Base-by-base conservation (phyloP, 2,329 filamentous ascomycete species). In the Decorospora gaudefroyi region DNA sequence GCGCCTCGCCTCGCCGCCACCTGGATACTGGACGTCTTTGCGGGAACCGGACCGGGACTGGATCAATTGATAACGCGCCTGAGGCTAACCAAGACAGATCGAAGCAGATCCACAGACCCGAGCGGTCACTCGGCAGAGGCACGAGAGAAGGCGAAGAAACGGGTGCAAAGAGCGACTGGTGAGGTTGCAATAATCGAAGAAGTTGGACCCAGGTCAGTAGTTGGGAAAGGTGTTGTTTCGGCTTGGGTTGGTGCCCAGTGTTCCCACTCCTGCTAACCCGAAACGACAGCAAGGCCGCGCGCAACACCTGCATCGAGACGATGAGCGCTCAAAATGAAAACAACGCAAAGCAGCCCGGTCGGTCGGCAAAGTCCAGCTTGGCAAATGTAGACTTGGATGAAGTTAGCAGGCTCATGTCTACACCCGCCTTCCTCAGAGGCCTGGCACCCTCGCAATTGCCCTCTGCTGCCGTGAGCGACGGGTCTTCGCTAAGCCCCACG, bases 381-480 rank as follows among this genome's bases (percentile, higher is more conserved):
- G 64, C 68, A 43, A 62, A 68, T 54, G 53, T 60, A 34, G 59
- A 53, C 28, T 54, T 70, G 22, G 58, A 70, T 46, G 64, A 62
- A 36, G 65, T 69, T 7, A 67, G 55, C 30, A 59, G 54, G 32
- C 57, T 51, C 4, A 65, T 72, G 21, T 53, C 55, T n/a, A 64
- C 60, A 12, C 68, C 66, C 25, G 49, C 49, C 12, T 72, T 72
- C 42, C 59, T 72, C 27, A 55, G 58, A 17, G 64, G 57, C 42
- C 51, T 71, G 46, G 67, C 68, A 29, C 65, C 68, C 15, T 67
- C 62, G 19, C 62, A 65, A 28, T 51, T 72, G 53, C 68, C 69
- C 37, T 68, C 64, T 31, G 65, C 68, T 47, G 69, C 69, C 46
- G 67, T 68, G 23, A 67, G 64, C 49, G 69, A 71, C 51, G 59